phyloP scores from a whole-genome alignment of 345 rosid genomes.

The Eucalyptus marginata region DNA sequence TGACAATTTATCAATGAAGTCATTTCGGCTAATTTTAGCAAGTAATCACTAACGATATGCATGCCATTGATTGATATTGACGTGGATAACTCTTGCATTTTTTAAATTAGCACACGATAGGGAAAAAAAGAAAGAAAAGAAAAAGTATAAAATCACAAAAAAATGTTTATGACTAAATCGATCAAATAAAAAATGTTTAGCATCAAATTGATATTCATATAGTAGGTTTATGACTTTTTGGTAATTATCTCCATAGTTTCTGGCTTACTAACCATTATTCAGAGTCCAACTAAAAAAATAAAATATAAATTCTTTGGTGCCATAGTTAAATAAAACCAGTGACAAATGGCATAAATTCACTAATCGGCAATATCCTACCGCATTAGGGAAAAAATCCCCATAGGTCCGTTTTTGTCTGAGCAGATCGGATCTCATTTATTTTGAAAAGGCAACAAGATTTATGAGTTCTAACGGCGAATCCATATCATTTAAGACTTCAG shows the following conservation, averaged over 20 bases:
- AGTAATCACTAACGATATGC: rapidly evolving
- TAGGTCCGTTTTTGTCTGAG: background rate
- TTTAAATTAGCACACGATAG: background rate
- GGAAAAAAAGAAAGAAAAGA: background rate
- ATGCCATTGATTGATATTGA: rapidly evolving
- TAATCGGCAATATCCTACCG: background rate
- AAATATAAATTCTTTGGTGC: no score
- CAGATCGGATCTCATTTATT: background rate
- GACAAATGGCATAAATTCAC: background rate
- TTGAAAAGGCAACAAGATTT: background rate
- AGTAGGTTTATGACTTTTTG: background rate
- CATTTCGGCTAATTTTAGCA: background rate
- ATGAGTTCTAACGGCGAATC: background rate
- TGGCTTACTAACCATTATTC: background rate
- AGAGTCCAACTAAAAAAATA: background rate
- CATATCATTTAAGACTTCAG: background rate
- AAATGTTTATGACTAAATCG: background rate
- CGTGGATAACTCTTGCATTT: background rate
- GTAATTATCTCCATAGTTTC: background rate
- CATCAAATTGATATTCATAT: background rate
- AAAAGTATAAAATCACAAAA: background rate
- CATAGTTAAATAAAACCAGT: background rate
- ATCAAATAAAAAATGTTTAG: background rate
- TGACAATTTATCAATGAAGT: background rate
- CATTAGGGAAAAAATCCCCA: background rate